Conservation (phyloP, 2,329 filamentous ascomycete species). For the Verticillium alfalfae region DNA sequence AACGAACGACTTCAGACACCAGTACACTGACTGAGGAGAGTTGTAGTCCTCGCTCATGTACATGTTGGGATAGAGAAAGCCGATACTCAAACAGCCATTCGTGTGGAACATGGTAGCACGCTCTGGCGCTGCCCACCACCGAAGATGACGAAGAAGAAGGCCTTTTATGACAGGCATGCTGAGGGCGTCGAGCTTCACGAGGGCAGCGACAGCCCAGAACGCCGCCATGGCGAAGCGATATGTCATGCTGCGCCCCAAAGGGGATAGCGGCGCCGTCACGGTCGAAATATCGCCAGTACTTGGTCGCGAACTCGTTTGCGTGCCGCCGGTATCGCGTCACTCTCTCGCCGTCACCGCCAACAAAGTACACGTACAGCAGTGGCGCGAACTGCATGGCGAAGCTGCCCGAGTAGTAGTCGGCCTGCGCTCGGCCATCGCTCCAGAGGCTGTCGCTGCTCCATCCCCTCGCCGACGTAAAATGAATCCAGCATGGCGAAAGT, state of each 20-base stretch:
- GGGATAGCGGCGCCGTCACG: constrained; percentile 34
- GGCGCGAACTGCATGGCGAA: constrained; percentile 40
- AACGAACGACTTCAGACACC: constrained; percentile 39
- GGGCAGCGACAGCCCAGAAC: constrained; percentile 33
- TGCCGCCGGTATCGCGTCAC: constrained; percentile 23
- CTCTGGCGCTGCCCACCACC: constrained; percentile 72
- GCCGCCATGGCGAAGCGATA: constrained; percentile 38
- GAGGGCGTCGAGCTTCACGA: constrained; percentile 34
- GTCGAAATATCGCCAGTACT: constrained; percentile 38
- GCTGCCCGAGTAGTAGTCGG: constrained; percentile 40
- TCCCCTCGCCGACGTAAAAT: constrained; percentile 31
- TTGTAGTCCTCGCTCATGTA: constrained; percentile 45
- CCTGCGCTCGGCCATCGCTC: constrained; percentile 25
- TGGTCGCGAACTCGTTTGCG: constrained; percentile 26
- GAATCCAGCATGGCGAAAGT: constrained; percentile 32
- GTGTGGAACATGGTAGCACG: constrained; percentile 62
- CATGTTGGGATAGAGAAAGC: constrained; percentile 27
- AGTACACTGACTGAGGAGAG: constrained; percentile 42
- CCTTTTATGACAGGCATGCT: constrained; percentile 77
- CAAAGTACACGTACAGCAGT: constrained; percentile 37
- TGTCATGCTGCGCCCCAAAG: constrained; percentile 35
- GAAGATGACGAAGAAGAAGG: constrained; percentile 64
- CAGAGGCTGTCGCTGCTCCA: constrained; percentile 36
- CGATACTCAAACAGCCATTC: constrained; percentile 58
- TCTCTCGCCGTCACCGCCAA: constrained; percentile 23